Percentiles rank a stretch among this genome's conserved stretches.
Evolutionary conservation across 164 flowering plant species (phyloP).

Genomic region (Santalum album): DNA sequence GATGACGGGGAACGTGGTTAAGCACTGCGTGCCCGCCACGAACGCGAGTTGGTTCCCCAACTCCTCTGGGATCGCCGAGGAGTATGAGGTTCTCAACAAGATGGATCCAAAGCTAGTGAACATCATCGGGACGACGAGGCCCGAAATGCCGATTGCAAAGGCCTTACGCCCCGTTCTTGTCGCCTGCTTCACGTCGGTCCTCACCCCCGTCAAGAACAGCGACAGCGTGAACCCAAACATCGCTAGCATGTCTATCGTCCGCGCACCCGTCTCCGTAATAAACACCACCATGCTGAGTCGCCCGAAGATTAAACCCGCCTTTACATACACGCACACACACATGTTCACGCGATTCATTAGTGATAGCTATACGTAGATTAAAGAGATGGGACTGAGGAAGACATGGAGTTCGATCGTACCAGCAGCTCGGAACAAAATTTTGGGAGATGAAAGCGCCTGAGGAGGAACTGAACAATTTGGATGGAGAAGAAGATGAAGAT

Average conservation of each 20-base stretch:
- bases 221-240: neutral
- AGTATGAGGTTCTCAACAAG: neutral
- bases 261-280: neutral
- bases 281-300: too few species aligned
- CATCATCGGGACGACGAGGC: neutral
- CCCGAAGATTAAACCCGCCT: too few species aligned
- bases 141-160: neutral
- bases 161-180: neutral
- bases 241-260: neutral
- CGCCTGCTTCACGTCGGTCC: neutral
- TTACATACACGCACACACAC: too few species aligned
- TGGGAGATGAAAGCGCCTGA: too few species aligned
- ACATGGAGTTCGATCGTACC: too few species aligned
- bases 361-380: too few species aligned
- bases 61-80: neutral
- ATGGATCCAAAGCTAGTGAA: neutral
- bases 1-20: constrained; percentile 26
- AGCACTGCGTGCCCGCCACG: constrained; percentile 5
- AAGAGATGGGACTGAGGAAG: too few species aligned
- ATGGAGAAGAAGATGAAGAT: too few species aligned
- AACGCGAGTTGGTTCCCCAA: neutral
- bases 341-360: too few species aligned
- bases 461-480: too few species aligned
- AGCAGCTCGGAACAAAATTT: too few species aligned
- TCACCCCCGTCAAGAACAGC: neutral